Base-by-base conservation (phyloP, 768 basidiomycete species). In the Symmetrospora coprosmae region DNA sequence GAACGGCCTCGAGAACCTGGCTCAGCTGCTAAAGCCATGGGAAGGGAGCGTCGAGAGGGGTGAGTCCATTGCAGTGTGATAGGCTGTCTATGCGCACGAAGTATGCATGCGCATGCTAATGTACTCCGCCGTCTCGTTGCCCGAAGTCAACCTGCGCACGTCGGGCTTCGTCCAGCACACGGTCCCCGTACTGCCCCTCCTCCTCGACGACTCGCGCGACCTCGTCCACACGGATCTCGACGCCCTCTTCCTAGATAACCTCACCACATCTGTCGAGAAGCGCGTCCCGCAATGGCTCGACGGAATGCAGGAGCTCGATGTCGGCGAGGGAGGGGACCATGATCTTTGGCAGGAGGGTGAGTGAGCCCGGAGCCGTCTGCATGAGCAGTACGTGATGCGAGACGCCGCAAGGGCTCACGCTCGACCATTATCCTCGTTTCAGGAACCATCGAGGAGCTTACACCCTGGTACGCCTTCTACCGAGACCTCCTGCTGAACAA, bases 391-490 rank as follows among this genome's bases (percentile, higher is more conserved):
- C n/a, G n/a, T n/a, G n/a, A n/a, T n/a, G n/a, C n/a, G n/a, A n/a
- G n/a, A n/a, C n/a, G n/a, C n/a, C n/a, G n/a, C n/a, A n/a, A n/a
- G n/a, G n/a, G n/a, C n/a, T n/a, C n/a, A n/a, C n/a, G n/a, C n/a
- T n/a, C n/a, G n/a, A n/a, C n/a, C n/a, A n/a, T n/a, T n/a, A n/a
- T n/a, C n/a, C n/a, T n/a, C n/a, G n/a, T n/a, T n/a, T 11, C 59
- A 60, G 59, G 59, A 16, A 50, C 59, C 5, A 28, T 65, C 4
- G 66, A 67, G 25, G 50, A 48, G 9, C 37, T 68, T 7, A 65
- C 66, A n/a, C 70, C 70, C 1, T 70, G 69, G 69, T 71, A 66
- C 52, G n/a, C 19, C 1, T 23, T 19, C n/a, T 61, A 70, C n/a
- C 46, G 65, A 17, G 50, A 68, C 6, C 6, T 55, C 1, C 60